phyloP scores from a whole-genome alignment of 2,329 filamentous ascomycete species.

The Pseudogymnoascus sp. region DNA sequence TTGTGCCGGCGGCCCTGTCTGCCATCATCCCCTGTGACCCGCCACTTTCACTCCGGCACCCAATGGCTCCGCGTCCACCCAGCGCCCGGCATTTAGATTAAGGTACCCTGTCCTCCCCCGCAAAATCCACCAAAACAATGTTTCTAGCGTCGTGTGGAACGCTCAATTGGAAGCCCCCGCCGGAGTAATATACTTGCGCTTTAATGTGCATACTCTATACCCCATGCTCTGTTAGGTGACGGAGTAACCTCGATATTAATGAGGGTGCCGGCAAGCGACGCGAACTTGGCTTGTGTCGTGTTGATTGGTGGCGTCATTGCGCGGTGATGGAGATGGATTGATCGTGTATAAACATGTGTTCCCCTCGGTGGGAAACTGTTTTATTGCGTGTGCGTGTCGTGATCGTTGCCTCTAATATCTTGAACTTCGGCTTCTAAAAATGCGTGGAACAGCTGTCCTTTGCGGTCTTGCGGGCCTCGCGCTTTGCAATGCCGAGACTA shows the following conservation, averaged over 20 bases:
- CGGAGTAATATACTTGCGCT: neutral
- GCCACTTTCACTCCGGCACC: neutral
- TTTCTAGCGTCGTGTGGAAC: neutral
- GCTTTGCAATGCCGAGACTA: constrained; percentile 3
- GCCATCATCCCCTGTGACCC: neutral
- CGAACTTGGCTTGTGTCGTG: neutral
- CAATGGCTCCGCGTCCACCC: neutral
- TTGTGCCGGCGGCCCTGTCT: neutral
- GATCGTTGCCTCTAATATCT: neutral
- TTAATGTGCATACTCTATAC: neutral
- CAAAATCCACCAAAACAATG: neutral
- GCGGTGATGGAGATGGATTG: neutral
- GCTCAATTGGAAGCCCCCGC: constrained; percentile 2
- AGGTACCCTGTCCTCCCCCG: constrained; percentile 4
- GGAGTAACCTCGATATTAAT: constrained; percentile 1
- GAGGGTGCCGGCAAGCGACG: neutral
- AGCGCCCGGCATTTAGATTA: neutral
- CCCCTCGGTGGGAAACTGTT: neutral
- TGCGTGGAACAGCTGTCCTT: neutral
- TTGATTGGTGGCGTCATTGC: neutral
- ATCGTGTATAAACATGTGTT: neutral
- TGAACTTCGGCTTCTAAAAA: neutral
- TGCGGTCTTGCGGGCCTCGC: neutral
- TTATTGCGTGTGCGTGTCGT: neutral
- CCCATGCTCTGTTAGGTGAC: neutral